These are phyloP conservation scores for Selenicereus undatus DNA, from an alignment of 148 eudicot species.

Conservation along the genomic window DNA sequence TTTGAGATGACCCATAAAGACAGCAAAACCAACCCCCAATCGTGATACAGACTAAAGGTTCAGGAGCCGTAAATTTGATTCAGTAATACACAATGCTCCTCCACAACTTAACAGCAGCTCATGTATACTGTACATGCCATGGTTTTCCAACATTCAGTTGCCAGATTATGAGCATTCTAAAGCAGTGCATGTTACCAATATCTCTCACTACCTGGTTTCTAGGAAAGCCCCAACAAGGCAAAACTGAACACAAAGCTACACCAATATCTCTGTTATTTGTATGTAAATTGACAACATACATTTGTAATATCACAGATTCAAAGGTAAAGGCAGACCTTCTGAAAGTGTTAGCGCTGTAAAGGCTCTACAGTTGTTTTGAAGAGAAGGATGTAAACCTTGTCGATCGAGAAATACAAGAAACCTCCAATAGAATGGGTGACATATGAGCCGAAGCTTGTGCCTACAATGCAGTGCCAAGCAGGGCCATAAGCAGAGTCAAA, in stretches of 20 bases:
- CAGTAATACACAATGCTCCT: not conserved
- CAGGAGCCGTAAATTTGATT: not conserved
- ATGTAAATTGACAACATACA: not conserved
- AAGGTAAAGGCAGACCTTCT: not conserved
- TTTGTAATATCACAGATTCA: not conserved
- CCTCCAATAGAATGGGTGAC: constrained; percentile 69
- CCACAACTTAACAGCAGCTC: not conserved
- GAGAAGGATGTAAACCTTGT: constrained; percentile 59
- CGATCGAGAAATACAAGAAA: constrained; percentile 65
- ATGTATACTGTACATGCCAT: no score
- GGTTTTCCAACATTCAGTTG: not conserved
- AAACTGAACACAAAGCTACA: not conserved
- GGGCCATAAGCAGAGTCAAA: constrained; percentile 57
- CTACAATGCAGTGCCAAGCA: constrained; percentile 74
- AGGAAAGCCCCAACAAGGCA: not conserved
- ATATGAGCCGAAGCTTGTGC: constrained; percentile 65
- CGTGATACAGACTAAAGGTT: not conserved
- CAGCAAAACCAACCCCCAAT: not conserved
- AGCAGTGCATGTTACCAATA: not conserved
- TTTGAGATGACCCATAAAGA: not conserved
- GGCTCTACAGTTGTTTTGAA: constrained; percentile 68
- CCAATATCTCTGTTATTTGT: not conserved
- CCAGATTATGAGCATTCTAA: not conserved
- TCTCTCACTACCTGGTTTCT: not conserved
- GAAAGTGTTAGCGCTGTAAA: constrained; percentile 28